Percentiles rank a stretch among this genome's conserved stretches.
These are phyloP conservation scores for Dipteronia dyeriana DNA, from an alignment of 345 rosid genomes.

Conservation along the genomic window DNA sequence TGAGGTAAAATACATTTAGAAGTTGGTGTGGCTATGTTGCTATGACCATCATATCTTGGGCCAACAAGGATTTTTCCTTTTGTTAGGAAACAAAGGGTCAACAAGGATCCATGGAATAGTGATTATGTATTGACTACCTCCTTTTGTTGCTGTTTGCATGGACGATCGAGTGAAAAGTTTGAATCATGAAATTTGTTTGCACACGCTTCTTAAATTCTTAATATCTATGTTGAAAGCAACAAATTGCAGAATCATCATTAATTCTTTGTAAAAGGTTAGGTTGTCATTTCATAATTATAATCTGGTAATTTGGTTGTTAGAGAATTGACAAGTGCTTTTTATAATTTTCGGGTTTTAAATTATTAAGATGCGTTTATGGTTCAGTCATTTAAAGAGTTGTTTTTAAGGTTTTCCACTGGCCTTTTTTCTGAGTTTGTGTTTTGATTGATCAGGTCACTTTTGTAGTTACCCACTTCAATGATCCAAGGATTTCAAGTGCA, in stretches of 20 bases:
- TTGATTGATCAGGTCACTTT: constrained; percentile 74
- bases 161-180: background rate
- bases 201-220: background rate
- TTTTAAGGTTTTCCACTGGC: background rate
- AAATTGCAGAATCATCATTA: background rate
- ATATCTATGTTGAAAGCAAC: background rate
- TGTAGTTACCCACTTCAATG: constrained; percentile 84
- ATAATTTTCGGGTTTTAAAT: background rate
- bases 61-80: background rate
- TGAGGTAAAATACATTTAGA: background rate
- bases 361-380: background rate
- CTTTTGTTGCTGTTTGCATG: background rate
- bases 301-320: background rate
- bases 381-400: background rate
- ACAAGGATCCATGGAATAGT: background rate
- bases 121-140: background rate
- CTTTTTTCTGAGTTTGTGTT: constrained; percentile 12
- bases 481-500: constrained; percentile 83
- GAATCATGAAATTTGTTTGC: background rate
- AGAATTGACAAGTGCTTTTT: background rate
- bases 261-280: background rate
- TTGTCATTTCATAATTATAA: background rate
- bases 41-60: background rate
- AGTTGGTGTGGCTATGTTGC: background rate
- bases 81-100: background rate